Percentiles rank a stretch among this genome's conserved stretches.
Evolutionary conservation across 2,329 filamentous ascomycete species (phyloP).

Genomic region (Sarocladium strictum): DNA sequence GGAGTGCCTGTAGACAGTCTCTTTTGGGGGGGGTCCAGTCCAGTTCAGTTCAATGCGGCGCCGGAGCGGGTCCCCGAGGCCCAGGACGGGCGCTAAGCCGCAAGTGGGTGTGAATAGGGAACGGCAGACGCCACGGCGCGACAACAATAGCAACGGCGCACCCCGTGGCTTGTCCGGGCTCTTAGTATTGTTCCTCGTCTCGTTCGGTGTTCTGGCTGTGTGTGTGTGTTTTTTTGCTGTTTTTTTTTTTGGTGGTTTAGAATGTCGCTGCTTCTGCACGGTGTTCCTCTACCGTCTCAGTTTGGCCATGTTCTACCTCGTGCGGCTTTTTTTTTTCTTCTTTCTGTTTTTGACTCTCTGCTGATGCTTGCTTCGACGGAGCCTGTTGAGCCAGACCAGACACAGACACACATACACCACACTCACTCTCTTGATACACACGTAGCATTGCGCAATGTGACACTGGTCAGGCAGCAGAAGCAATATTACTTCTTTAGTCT

Average conservation of each 20-base stretch:
- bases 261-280: too few relatives aligned
- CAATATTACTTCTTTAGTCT: too few relatives aligned
- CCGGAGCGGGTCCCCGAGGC: constrained; percentile 1
- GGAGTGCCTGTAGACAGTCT: too few relatives aligned
- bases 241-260: not conserved
- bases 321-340: too few relatives aligned
- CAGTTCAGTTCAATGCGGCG: constrained; percentile 1
- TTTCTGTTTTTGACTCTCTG: too few relatives aligned
- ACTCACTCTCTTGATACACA: too few relatives aligned
- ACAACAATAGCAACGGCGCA: constrained; percentile 5
- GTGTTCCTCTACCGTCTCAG: too few relatives aligned
- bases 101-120: constrained; percentile 10
- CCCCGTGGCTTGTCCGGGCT: not conserved
- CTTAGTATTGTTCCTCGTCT: not conserved
- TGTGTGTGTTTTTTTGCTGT: not conserved
- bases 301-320: too few relatives aligned
- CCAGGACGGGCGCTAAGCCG: constrained; percentile 11
- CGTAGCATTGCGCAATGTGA: not conserved
- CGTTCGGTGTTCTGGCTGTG: not conserved
- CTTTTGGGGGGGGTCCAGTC: too few relatives aligned
- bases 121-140: not conserved
- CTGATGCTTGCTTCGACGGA: too few relatives aligned
- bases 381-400: too few relatives aligned
- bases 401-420: too few relatives aligned
- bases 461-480: not conserved